Evolutionary conservation across 106 monocot species (phyloP), one percentile per base, ranked within the genome.

Genomic region (Cymbidium sinense): DNA sequence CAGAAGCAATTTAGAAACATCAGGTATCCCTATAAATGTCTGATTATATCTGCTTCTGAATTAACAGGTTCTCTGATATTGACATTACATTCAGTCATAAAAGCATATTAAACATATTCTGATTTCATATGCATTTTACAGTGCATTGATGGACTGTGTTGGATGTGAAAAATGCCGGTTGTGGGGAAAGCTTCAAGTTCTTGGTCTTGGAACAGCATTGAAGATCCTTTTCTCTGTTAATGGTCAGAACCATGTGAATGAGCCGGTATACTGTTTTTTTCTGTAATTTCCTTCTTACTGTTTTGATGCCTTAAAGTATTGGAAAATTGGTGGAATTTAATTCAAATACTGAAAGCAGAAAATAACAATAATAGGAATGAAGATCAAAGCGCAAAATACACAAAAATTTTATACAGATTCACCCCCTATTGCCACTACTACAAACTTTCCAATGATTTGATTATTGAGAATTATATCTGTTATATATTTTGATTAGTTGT

Each of bases 111-210:
- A 73, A 23, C 25, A 1, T 79, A n/a, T 25, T 34, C 43, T 29
- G 25, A 74, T 74, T 13, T 71, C 9, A 12, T 25, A 74, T 7
- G 28, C 73, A 54, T 77, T 43, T 80, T 80, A 58, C 78, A 98
- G 98, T 78, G 92, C 98, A 12, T 81, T 98, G 79, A 98, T 98
- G 91, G 98, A 98, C 77, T 98, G 98, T 82, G 87, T 98, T 81
- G 98, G 94, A 73, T 98, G 98, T 78, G 98, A 98, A 81, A 98
- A 98, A 82, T 98, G 98, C 51, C 90, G 94, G 25, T 79, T 98
- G 7, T 94, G 94, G 98, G 98, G 98, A 20, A 98, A 98, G 80
- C 94, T 98, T 75, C 98, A 98, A 80, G 94, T 98, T 87, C 92
- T 92, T 58, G 98, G 98, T 78, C 92, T 98, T 11, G 98, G 94